A percentile compares a stretch with the other conserved stretches of the same genome.
Evolutionary conservation across 257 asterid species (phyloP).

Genomic region (Prunella vulgaris): DNA sequence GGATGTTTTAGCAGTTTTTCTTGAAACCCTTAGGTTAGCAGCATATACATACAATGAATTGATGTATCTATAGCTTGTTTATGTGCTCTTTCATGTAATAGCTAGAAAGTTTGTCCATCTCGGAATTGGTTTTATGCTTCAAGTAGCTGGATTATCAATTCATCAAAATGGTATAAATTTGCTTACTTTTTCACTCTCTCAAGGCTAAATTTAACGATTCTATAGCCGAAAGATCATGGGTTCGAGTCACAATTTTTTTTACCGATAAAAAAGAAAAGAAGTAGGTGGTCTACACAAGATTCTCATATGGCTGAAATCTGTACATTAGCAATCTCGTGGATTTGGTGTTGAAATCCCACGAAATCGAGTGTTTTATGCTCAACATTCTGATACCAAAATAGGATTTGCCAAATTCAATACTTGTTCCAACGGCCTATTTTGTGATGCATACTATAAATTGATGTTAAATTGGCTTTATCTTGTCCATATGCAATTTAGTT

Average conservation of each 20-base stretch:
- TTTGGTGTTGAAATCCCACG: background rate
- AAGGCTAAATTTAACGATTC: background rate
- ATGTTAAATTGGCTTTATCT: background rate
- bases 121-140: background rate
- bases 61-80: background rate
- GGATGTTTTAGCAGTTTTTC: slow-evolving; percentile 5
- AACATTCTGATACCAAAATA: background rate
- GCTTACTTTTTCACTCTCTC: background rate
- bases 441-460: background rate
- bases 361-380: background rate
- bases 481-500: background rate
- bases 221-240: too few relatives aligned
- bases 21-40: background rate
- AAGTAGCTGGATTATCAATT: background rate
- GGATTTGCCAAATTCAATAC: background rate
- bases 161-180: background rate
- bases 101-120: background rate
- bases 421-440: background rate
- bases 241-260: too few relatives aligned
- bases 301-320: background rate
- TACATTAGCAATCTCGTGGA: background rate
- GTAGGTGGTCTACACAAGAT: background rate
- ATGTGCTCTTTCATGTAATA: background rate
- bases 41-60: background rate
- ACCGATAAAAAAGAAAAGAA: too few relatives aligned